A percentile compares a stretch with the other conserved stretches of the same genome.
Evolutionary conservation across 2,329 filamentous ascomycete species (phyloP).

Genomic region (Xylaria sp.): DNA sequence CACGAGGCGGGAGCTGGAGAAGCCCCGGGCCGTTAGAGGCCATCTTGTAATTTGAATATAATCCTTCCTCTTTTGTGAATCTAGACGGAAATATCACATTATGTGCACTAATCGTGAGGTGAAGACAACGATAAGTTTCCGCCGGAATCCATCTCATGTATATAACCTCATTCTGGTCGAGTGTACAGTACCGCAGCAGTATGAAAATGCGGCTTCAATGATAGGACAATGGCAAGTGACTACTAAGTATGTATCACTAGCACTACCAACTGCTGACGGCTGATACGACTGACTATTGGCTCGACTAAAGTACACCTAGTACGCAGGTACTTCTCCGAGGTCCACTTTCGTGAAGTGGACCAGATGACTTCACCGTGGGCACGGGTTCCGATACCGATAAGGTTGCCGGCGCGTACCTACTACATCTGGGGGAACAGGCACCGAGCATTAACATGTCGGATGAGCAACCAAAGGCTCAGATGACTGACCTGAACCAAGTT

Average conservation of each 20-base stretch:
- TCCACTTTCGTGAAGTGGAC: constrained; percentile 10
- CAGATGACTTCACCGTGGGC: constrained; percentile 43
- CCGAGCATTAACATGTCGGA: constrained; percentile 8
- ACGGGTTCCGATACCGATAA: constrained; percentile 40
- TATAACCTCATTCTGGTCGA: neutral
- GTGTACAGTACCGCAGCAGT: neutral
- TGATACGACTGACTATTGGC: neutral
- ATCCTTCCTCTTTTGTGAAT: neutral
- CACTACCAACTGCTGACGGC: constrained; percentile 1
- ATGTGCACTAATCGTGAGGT: neutral
- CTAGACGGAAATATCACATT: constrained; percentile 1
- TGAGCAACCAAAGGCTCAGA: constrained; percentile 38
- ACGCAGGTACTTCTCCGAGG: neutral
- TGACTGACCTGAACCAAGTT: constrained; percentile 32
- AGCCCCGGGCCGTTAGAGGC: constrained; percentile 46
- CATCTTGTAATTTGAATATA: constrained; percentile 35
- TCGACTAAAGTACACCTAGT: neutral
- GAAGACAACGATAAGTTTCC: neutral
- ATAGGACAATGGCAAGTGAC: constrained; percentile 3
- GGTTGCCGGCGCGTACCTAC: constrained; percentile 1
- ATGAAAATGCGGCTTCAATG: neutral
- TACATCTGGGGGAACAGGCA: neutral
- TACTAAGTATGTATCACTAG: no score
- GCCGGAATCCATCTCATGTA: neutral
- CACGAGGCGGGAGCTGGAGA: constrained; percentile 44